These are phyloP conservation scores for Pezicula carpinea DNA, from an alignment of 2,329 filamentous ascomycete species.

Conservation along the genomic window DNA sequence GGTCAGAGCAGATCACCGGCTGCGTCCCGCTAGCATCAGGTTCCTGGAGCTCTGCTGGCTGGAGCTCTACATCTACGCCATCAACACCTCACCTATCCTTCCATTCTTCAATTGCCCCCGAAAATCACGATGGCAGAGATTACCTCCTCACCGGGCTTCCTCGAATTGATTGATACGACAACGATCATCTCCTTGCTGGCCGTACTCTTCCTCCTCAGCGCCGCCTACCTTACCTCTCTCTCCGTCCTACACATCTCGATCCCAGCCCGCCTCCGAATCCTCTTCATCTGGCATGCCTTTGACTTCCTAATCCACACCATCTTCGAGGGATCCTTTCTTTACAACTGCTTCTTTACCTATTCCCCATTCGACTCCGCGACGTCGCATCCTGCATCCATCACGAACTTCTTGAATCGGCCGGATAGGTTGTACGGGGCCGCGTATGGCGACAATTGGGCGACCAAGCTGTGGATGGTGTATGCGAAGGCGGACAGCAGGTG, in stretches of 20 bases:
- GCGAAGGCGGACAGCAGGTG: constrained; percentile 59
- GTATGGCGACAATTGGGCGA: constrained; percentile 49
- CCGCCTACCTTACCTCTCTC: constrained; percentile 46
- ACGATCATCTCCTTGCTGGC: constrained; percentile 55
- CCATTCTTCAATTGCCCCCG: no score
- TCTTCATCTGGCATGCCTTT: constrained; percentile 94
- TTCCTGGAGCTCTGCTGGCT: no score
- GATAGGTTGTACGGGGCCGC: constrained; percentile 50
- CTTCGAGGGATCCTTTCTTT: constrained; percentile 88
- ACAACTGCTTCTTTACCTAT: constrained; percentile 82
- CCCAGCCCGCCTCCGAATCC: constrained; percentile 57
- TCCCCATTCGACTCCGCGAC: constrained; percentile 37
- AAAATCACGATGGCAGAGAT: no score
- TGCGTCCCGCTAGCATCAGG: no score
- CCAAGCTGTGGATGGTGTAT: constrained; percentile 65
- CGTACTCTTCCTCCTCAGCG: constrained; percentile 46
- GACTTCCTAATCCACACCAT: constrained; percentile 88
- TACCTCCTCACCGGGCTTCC: constrained; percentile 3
- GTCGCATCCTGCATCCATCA: constrained; percentile 22
- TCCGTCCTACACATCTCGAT: constrained; percentile 29
- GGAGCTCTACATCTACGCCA: no score
- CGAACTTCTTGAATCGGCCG: constrained; percentile 45
- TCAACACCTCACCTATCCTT: no score
- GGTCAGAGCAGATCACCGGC: no score
- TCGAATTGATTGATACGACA: constrained; percentile 49